A percentile compares a stretch with the other conserved stretches of the same genome.
These are phyloP conservation scores for Ceriops decandra DNA, from an alignment of 345 rosid genomes.

Conservation along the genomic window DNA sequence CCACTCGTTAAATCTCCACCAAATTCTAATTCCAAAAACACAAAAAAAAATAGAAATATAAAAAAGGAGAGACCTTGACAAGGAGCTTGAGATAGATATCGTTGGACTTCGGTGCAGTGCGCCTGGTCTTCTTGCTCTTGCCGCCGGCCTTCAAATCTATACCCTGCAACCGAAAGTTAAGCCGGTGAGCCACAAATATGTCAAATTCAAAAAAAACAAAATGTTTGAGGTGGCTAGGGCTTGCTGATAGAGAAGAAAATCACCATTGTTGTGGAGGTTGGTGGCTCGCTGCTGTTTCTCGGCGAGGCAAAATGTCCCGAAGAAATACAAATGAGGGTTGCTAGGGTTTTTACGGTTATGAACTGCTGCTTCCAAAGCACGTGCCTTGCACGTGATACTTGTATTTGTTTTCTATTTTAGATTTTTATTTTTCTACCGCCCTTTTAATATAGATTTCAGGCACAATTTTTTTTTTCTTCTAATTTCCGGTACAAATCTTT, in stretches of 20 bases:
- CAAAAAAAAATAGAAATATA: not conserved
- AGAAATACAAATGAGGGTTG: no score
- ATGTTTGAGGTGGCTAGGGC: not conserved
- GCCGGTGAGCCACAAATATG: not conserved
- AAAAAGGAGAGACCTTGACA: conserved; percentile 62
- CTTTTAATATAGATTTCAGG: no score
- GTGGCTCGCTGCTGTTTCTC: conserved; percentile 2
- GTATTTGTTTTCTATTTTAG: no score
- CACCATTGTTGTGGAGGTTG: conserved; percentile 10
- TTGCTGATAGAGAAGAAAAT: not conserved
- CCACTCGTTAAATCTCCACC: not conserved
- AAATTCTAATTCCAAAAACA: not conserved
- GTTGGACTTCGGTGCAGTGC: conserved; percentile 88
- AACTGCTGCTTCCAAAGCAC: no score
- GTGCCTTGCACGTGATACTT: no score
- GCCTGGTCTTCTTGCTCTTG: conserved; percentile 88
- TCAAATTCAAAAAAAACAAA: not conserved
- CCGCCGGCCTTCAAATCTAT: conserved; percentile 97
- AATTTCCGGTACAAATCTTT: no score
- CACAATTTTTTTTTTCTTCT: no score
- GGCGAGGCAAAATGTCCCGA: not conserved
- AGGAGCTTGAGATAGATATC: conserved; percentile 93
- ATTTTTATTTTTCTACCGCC: no score
- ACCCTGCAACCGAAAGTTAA: conserved; percentile 48
- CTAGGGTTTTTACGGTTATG: no score